A percentile compares a stretch with the other conserved stretches of the same genome.
These are phyloP conservation scores for Gloeopeniophorella convolvens DNA, from an alignment of 768 basidiomycete genomes.

Conservation along the genomic window DNA sequence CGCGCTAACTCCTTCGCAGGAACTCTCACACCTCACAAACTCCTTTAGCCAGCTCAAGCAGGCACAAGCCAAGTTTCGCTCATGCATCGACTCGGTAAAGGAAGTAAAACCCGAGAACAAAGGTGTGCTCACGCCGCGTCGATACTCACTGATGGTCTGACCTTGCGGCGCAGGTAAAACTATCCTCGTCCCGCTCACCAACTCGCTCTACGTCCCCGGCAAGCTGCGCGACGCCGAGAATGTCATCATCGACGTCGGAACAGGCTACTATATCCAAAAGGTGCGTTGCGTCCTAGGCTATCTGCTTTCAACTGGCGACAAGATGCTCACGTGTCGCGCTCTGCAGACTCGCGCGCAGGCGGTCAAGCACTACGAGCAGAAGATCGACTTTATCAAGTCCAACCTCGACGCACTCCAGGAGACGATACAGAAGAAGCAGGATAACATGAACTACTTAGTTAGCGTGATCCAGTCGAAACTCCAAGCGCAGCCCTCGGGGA, in stretches of 20 bases:
- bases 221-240: slow-evolving; percentile 75
- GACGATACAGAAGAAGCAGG: slow-evolving; percentile 86
- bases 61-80: slow-evolving; percentile 87
- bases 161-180: slow-evolving; percentile 58
- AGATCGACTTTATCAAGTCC: slow-evolving; percentile 72
- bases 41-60: slow-evolving; percentile 91
- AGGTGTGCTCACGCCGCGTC: slow-evolving; percentile 30
- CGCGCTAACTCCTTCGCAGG: slow-evolving; percentile 40
- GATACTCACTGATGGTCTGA: not conserved
- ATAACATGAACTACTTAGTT: slow-evolving; percentile 72
- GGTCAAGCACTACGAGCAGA: slow-evolving; percentile 68
- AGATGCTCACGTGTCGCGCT: not conserved
- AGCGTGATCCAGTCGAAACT: slow-evolving; percentile 66
- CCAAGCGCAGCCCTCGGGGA: slow-evolving; percentile 26
- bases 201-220: slow-evolving; percentile 93
- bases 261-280: slow-evolving; percentile 95
- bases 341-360: slow-evolving; percentile 78
- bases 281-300: slow-evolving; percentile 33
- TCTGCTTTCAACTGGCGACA: not conserved
- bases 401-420: slow-evolving; percentile 86
- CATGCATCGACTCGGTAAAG: slow-evolving; percentile 74
- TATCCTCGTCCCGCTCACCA: slow-evolving; percentile 87
- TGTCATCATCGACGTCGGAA: slow-evolving; percentile 93
- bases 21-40: slow-evolving; percentile 84
- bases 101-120: slow-evolving; percentile 69